Conservation (phyloP, 306 rosid species). For the Inga oerstediana region DNA sequence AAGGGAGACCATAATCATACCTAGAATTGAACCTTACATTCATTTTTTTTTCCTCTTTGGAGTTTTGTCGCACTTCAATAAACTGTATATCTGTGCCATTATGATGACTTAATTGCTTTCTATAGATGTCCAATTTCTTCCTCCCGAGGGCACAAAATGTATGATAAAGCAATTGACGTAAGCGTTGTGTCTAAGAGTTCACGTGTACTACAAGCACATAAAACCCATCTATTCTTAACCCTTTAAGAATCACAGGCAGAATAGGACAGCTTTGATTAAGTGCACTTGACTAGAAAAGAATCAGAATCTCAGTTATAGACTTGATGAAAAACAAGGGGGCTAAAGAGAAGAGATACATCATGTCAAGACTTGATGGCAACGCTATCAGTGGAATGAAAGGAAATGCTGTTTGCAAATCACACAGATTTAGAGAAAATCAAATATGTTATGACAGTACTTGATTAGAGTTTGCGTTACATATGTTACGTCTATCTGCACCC, state of each 20-base stretch:
- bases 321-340: background rate
- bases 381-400: background rate
- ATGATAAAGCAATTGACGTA: slow-evolving; percentile 20
- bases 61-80: background rate
- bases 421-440: background rate
- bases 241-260: background rate
- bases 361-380: slow-evolving; percentile 5
- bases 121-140: background rate
- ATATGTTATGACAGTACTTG: slow-evolving; percentile 37
- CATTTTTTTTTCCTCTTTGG: background rate
- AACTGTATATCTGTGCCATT: background rate
- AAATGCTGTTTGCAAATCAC: background rate
- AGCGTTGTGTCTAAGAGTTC: background rate
- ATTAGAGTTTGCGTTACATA: slow-evolving; percentile 41
- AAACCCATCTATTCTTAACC: background rate
- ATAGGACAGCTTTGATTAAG: background rate
- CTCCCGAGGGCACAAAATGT: slow-evolving; percentile 1
- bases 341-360: slow-evolving; percentile 14
- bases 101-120: slow-evolving; percentile 12
- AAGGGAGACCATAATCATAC: background rate
- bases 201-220: background rate
- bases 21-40: background rate
- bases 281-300: background rate
- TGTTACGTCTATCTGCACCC: slow-evolving; percentile 62
- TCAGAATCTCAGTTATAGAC: background rate